phyloP scores from a whole-genome alignment of 2,329 filamentous ascomycete species.

The Chrysosporium keratinophilum region DNA sequence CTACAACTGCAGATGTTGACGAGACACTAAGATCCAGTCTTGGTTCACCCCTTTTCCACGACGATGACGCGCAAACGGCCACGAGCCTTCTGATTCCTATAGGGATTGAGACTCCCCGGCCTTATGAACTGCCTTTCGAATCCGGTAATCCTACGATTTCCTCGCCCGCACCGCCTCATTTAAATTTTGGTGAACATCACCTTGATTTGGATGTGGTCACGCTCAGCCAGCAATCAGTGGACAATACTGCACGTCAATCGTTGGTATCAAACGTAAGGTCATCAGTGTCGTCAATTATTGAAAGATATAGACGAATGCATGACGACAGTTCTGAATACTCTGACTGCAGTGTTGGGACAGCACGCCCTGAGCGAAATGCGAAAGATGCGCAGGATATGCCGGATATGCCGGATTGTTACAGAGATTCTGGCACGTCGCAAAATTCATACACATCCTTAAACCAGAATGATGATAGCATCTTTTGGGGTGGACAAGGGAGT shows the following conservation, averaged over 20 bases:
- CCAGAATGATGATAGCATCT: not conserved
- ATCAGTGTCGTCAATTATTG: constrained; percentile 8
- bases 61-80: not conserved
- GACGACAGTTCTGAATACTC: not conserved
- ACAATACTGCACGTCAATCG: not conserved
- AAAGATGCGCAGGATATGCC: not conserved
- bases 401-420: not conserved
- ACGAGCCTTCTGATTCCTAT: not conserved
- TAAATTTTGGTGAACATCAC: not conserved
- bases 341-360: not conserved
- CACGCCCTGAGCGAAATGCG: not conserved
- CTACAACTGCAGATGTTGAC: not conserved
- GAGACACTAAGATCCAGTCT: not conserved
- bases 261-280: not conserved
- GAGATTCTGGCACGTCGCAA: not conserved
- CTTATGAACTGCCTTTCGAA: not conserved
- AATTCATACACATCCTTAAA: not conserved
- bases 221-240: not conserved
- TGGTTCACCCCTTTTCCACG: not conserved
- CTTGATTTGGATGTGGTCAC: constrained; percentile 10
- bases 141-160: not conserved
- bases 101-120: not conserved
- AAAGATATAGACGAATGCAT: constrained; percentile 3
- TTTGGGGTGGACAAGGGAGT: not conserved
- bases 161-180: not conserved